These are phyloP conservation scores for Apostasia ramifera DNA, from an alignment of 106 monocot species.

Conservation along the genomic window DNA sequence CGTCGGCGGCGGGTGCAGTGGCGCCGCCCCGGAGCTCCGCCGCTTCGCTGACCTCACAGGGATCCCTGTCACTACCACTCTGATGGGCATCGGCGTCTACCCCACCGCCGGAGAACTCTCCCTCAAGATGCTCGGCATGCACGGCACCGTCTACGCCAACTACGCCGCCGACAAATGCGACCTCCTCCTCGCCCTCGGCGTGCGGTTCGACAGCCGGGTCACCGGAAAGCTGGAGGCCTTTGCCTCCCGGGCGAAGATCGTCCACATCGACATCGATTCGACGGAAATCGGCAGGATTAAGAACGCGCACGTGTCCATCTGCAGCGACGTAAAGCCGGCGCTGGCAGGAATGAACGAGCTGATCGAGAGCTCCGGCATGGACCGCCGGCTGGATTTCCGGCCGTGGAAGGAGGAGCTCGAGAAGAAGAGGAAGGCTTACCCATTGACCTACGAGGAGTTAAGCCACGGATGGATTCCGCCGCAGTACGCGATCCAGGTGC, in stretches of 20 bases:
- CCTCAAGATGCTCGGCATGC: slow-evolving; percentile 66
- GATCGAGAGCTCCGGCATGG: slow-evolving; percentile 8
- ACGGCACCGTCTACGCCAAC: slow-evolving; percentile 63
- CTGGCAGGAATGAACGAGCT: slow-evolving; percentile 31
- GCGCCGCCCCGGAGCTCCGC: slow-evolving; percentile 31
- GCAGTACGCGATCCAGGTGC: slow-evolving; percentile 46
- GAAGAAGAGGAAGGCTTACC: slow-evolving; percentile 28
- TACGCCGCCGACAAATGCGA: slow-evolving; percentile 50
- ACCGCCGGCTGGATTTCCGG: slow-evolving; percentile 27
- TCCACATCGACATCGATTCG: slow-evolving; percentile 61
- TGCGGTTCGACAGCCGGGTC: slow-evolving; percentile 56
- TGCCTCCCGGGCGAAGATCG: slow-evolving; percentile 52
- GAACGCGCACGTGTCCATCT: slow-evolving; percentile 50
- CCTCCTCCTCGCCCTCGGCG: slow-evolving; percentile 57
- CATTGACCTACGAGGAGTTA: slow-evolving; percentile 33
- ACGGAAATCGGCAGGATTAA: slow-evolving; percentile 70
- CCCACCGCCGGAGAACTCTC: slow-evolving; percentile 30
- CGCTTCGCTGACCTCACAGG: slow-evolving; percentile 43
- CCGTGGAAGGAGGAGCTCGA: slow-evolving; percentile 45
- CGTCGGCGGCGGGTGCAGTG: slow-evolving; percentile 46
- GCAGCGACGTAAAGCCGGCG: slow-evolving; percentile 39
- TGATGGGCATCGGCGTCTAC: slow-evolving; percentile 54
- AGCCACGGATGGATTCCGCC: slow-evolving; percentile 40
- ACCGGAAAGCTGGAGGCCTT: slow-evolving; percentile 59
- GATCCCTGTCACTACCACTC: slow-evolving; percentile 45